Base-by-base conservation (phyloP, 176 grass and related monocot genomes). In the Calamus simplicifolius region DNA sequence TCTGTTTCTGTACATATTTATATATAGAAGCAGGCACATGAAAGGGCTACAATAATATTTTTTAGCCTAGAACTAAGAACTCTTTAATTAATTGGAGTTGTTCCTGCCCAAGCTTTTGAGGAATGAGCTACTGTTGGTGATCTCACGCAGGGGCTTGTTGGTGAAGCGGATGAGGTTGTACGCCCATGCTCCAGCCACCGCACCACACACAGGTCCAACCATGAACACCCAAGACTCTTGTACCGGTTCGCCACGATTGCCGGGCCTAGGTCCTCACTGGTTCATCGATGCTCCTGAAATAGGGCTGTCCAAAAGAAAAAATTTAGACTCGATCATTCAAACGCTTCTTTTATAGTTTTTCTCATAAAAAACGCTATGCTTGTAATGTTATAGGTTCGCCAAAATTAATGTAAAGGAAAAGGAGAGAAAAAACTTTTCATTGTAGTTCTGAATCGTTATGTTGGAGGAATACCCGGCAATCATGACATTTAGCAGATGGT, bases 241-340 rank as follows among this genome's bases (percentile, higher is more conserved):
- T 75, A 90, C 51, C 64, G 63, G 18, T 73, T 53, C 0, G 63
- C 54, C 16, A 82, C 55, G 54, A 85, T 76, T 10, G 75, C 87
- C 1, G 87, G 82, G 10, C 82, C 82, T 0, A 90, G 69, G 25
- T 82, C 27, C 87, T 72, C 12, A 61, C 87, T 1, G 79, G 51
- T 90, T 90, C 87, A 82, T 85, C 25, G 87, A 90, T 16, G 87
- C 87, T 6, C 82, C 82, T 0, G 87, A 79, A 5, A 80, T 77
- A 0, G 85, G 76, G 69, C 76, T 82, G 55, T 25, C 49, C 74
- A 19, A 64, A 15, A 19, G 4, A 27, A 26, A 17, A 5, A 30
- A 43, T 23, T 23, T 23, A 23, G 21, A 23, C 21, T 23, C n/a
- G n/a, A n/a, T n/a, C 21, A 23, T 23, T 23, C 21, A 23, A 23